Evolutionary conservation across 2,329 filamentous ascomycete species (phyloP).

Genomic region (Talaromyces sp.): DNA sequence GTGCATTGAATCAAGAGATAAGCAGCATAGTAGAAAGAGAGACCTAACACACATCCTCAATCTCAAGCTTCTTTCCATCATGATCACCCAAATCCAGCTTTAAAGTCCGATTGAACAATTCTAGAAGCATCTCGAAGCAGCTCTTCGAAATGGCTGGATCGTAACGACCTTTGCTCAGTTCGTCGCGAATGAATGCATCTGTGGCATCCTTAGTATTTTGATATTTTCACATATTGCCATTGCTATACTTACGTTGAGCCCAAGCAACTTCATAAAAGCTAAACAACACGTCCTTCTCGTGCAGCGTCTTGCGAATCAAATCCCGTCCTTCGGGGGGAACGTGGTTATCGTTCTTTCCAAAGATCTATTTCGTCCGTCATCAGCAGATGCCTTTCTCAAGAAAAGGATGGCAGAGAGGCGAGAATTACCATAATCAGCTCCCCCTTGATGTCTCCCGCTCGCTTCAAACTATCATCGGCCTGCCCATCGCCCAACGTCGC

Average conservation of each 20-base stretch:
- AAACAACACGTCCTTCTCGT: constrained; percentile 69
- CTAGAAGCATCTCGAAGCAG: constrained; percentile 85
- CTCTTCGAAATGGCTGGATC: constrained; percentile 81
- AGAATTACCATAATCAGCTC: constrained; percentile 68
- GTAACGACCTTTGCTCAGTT: constrained; percentile 89
- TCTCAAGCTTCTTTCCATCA: constrained; percentile 53
- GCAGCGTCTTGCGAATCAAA: constrained; percentile 74
- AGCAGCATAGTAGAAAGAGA: not conserved
- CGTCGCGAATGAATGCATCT: constrained; percentile 89
- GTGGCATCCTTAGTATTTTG: constrained; percentile 2
- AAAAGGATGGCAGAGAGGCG: not conserved
- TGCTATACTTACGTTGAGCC: constrained; percentile 64
- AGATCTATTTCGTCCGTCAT: constrained; percentile 54
- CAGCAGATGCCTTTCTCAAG: not conserved
- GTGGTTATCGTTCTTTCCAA: constrained; percentile 86
- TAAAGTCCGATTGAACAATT: constrained; percentile 74
- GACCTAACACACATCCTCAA: constrained; percentile 68
- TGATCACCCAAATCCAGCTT: constrained; percentile 70
- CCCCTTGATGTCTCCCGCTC: constrained; percentile 65
- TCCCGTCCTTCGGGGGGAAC: constrained; percentile 79
- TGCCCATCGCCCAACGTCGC: constrained; percentile 68
- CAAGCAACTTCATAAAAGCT: constrained; percentile 88
- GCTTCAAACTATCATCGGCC: constrained; percentile 58
- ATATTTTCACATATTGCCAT: not conserved
- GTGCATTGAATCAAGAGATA: not conserved